These are phyloP conservation scores for Atalantia buxifolia DNA, from an alignment of 345 rosid genomes.

Conservation along the genomic window DNA sequence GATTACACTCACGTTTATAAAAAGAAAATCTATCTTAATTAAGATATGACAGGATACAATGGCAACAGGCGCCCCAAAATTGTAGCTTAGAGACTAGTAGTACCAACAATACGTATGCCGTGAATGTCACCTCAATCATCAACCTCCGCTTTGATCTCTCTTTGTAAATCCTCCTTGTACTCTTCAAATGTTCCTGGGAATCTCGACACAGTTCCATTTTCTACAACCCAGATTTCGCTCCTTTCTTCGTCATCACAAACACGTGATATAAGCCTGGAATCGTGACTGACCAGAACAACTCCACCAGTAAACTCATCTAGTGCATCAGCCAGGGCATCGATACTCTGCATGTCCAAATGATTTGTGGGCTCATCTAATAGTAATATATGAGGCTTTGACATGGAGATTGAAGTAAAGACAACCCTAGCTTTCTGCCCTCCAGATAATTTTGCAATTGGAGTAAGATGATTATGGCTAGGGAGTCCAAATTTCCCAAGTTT, in stretches of 20 bases:
- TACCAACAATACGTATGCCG: background rate
- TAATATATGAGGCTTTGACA: slow-evolving; percentile 89
- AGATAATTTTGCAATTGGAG: slow-evolving; percentile 82
- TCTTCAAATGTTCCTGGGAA: slow-evolving; percentile 75
- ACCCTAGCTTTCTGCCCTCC: slow-evolving; percentile 96
- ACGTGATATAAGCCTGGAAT: slow-evolving; percentile 81
- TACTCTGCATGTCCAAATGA: slow-evolving; percentile 96
- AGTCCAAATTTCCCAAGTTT: slow-evolving; percentile 95
- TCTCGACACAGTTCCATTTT: slow-evolving; percentile 61
- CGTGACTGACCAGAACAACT: slow-evolving; percentile 90
- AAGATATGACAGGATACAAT: background rate
- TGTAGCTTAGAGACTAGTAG: background rate
- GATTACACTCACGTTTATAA: slow-evolving; percentile 1
- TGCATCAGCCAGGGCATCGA: slow-evolving; percentile 91
- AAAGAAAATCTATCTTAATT: background rate
- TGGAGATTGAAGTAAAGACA: slow-evolving; percentile 88
- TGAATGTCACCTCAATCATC: slow-evolving; percentile 44
- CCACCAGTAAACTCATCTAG: slow-evolving; percentile 91
- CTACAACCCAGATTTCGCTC: slow-evolving; percentile 92
- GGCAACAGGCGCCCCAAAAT: slow-evolving; percentile 4
- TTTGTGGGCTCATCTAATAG: slow-evolving; percentile 93
- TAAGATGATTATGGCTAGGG: slow-evolving; percentile 82
- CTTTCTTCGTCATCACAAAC: slow-evolving; percentile 87
- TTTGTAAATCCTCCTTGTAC: slow-evolving; percentile 79
- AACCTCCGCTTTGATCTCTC: slow-evolving; percentile 73